Conservation (phyloP, 2,329 filamentous ascomycete species). For the Monosporascus sp. region DNA sequence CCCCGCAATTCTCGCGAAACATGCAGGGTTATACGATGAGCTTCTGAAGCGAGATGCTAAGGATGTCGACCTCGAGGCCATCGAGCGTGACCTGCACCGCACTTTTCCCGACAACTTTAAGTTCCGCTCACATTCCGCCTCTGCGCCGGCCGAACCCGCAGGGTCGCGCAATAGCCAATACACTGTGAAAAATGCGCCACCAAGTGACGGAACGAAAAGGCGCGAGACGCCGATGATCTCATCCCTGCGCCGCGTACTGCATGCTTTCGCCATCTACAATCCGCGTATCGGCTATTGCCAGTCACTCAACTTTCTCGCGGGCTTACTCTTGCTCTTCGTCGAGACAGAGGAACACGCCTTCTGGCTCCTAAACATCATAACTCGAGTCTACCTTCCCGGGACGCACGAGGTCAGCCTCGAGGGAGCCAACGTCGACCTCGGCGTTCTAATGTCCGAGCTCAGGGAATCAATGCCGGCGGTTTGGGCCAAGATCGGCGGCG, state of each 20-base stretch:
- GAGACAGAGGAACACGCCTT: conserved; percentile 85
- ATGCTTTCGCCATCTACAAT: conserved; percentile 87
- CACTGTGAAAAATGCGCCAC: conserved; percentile 26
- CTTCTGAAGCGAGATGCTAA: conserved; percentile 61
- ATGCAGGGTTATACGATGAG: conserved; percentile 70
- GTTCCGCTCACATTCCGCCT: conserved; percentile 57
- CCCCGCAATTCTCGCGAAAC: conserved; percentile 68
- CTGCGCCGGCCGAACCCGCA: conserved; percentile 27
- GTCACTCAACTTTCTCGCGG: conserved; percentile 90
- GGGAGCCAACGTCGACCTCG: conserved; percentile 88
- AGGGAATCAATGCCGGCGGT: conserved; percentile 76
- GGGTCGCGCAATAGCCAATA: conserved; percentile 32
- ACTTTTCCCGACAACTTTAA: conserved; percentile 92
- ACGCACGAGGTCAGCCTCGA: conserved; percentile 89
- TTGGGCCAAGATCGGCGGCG: conserved; percentile 82
- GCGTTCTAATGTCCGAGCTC: conserved; percentile 83
- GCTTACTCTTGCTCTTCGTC: conserved; percentile 82
- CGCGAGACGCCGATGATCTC: conserved; percentile 72
- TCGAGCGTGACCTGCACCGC: conserved; percentile 87
- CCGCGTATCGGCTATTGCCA: conserved; percentile 93
- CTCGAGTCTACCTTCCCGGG: conserved; percentile 78
- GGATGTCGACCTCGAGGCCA: conserved; percentile 75
- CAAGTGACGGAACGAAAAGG: conserved; percentile 19
- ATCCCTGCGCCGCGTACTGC: conserved; percentile 76
- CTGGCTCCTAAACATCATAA: conserved; percentile 90